Evolutionary conservation across 192 early-diverging fungal species (phyloP).

Genomic region (Backusella tarrabulga): DNA sequence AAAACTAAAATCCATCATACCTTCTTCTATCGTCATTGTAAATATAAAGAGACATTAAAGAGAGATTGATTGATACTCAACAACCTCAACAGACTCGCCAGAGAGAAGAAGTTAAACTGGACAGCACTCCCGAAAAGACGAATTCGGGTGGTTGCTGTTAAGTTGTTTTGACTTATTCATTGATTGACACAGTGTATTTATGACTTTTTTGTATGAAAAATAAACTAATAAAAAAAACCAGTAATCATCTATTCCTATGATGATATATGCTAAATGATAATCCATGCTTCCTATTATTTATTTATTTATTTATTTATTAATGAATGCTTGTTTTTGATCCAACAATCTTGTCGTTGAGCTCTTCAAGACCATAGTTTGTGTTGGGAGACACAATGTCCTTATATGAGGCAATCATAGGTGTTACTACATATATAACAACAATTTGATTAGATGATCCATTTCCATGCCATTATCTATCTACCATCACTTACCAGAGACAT

Average conservation of each 20-base stretch:
- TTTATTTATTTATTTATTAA: background rate
- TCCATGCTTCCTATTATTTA: too few relatives aligned
- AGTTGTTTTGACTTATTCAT: background rate
- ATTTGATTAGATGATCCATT: too few relatives aligned
- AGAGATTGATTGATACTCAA: conserved; percentile 92
- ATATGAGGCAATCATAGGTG: background rate
- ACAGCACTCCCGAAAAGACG: conserved; percentile 8
- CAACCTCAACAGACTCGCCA: conserved; percentile 41
- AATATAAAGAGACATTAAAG: conserved; percentile 88
- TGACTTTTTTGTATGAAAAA: background rate
- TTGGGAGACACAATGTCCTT: background rate
- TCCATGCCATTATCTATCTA: background rate
- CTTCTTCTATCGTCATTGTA: background rate
- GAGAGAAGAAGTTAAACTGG: conserved; percentile 32
- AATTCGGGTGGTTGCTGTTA: background rate
- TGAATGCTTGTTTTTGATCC: background rate
- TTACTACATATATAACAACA: background rate
- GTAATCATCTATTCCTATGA: too few relatives aligned
- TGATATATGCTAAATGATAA: too few relatives aligned
- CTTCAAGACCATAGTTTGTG: background rate
- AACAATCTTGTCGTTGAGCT: background rate
- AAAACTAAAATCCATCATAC: too few relatives aligned
- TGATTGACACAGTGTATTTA: background rate
- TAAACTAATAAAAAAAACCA: too few relatives aligned
- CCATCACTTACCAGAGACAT: conserved; percentile 22